Evolutionary conservation across 441 rosid genomes (phyloP).

Genomic region (Eutrema salsugineum): DNA sequence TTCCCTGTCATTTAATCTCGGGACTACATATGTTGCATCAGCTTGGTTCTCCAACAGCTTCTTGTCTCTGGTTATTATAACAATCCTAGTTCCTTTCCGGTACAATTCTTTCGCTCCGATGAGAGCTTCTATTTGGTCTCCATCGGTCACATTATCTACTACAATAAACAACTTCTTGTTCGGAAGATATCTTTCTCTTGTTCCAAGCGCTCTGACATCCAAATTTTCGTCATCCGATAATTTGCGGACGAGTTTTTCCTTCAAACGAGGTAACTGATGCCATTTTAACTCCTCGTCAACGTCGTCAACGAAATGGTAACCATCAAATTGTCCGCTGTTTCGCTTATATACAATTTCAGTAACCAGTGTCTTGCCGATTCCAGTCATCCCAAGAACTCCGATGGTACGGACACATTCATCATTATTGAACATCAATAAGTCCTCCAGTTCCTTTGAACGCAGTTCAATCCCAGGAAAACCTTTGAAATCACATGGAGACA

Average conservation of each 20-base stretch:
- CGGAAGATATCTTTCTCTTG: background rate
- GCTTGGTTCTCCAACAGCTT: constrained; percentile 7
- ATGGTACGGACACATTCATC: background rate
- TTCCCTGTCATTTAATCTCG: constrained; percentile 8
- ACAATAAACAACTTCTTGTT: constrained; percentile 12
- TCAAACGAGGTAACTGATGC: background rate
- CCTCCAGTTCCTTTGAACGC: constrained; percentile 9
- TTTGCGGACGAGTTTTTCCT: background rate
- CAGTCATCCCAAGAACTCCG: constrained; percentile 36
- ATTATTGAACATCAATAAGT: background rate
- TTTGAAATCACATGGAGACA: constrained; percentile 2
- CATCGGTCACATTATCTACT: constrained; percentile 5
- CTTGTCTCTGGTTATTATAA: constrained; percentile 35
- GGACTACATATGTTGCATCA: constrained; percentile 10
- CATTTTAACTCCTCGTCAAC: background rate
- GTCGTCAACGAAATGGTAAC: constrained; percentile 7
- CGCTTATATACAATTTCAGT: background rate
- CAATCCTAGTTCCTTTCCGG: constrained; percentile 33
- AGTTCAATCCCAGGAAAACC: constrained; percentile 23
- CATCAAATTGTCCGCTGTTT: constrained; percentile 1
- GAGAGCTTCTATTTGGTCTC: constrained; percentile 4
- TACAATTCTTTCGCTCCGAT: constrained; percentile 4
- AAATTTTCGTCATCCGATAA: background rate
- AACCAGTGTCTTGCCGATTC: constrained; percentile 23
- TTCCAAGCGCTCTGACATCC: background rate